A percentile compares a stretch with the other conserved stretches of the same genome.
Conservation (phyloP, 2,329 filamentous ascomycete species). For the Dichotomopilus funicola region DNA sequence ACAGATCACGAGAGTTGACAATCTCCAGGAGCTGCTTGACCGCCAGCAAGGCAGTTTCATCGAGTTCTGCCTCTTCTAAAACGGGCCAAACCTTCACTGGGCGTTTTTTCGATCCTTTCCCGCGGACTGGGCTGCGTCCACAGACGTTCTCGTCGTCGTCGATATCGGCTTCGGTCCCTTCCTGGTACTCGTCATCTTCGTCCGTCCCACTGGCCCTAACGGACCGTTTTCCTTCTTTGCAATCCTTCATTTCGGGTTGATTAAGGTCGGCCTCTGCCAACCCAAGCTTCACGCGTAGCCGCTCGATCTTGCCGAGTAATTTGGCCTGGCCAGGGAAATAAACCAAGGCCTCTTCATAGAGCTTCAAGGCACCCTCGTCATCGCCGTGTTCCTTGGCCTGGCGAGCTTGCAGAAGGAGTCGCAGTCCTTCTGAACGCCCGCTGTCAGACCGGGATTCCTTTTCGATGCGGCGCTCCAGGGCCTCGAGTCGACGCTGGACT, state of each 20-base stretch:
- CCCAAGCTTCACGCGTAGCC: constrained; percentile 48
- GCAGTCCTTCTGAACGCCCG: constrained; percentile 69
- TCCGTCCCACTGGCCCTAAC: constrained; percentile 30
- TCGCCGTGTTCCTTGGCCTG: constrained; percentile 83
- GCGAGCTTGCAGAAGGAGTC: constrained; percentile 82
- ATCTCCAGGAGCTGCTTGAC: constrained; percentile 60
- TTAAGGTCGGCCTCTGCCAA: constrained; percentile 6
- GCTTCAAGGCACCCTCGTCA: constrained; percentile 67
- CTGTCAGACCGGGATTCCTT: constrained; percentile 42
- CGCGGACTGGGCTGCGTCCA: constrained; percentile 14
- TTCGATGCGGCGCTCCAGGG: constrained; percentile 80
- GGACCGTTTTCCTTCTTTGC: background rate
- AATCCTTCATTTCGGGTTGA: background rate
- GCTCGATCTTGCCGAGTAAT: constrained; percentile 62
- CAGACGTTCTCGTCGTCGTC: constrained; percentile 31
- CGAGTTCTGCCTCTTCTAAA: background rate
- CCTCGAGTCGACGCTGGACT: constrained; percentile 73
- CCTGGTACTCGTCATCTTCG: constrained; percentile 35
- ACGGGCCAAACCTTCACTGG: constrained; percentile 5
- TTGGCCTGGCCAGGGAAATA: constrained; percentile 84
- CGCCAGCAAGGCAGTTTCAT: constrained; percentile 35
- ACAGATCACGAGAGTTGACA: constrained; percentile 65
- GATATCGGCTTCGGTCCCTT: constrained; percentile 37
- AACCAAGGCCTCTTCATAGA: constrained; percentile 78
- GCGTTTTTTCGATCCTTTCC: constrained; percentile 12